These are phyloP conservation scores for Pseudogymnoascus sp. DNA, from an alignment of 2,329 filamentous ascomycete species.

Conservation along the genomic window DNA sequence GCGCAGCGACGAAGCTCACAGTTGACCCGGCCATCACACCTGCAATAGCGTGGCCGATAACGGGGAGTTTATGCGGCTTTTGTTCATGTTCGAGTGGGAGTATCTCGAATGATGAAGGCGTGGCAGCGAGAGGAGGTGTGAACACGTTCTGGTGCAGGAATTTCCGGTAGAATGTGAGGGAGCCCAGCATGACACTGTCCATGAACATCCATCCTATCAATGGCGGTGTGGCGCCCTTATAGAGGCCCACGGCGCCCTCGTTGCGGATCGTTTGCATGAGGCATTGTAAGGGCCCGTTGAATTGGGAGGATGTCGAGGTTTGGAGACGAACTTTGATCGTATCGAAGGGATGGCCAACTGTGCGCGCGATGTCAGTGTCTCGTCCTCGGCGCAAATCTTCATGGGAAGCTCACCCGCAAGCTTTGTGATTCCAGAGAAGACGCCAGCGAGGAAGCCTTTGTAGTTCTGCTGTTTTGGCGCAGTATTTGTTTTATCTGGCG, in stretches of 20 bases:
- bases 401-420: slow-evolving; percentile 56
- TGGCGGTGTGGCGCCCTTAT: slow-evolving; percentile 90
- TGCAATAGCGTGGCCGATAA: slow-evolving; percentile 76
- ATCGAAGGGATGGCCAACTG: slow-evolving; percentile 70
- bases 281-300: slow-evolving; percentile 80
- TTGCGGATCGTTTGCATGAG: slow-evolving; percentile 74
- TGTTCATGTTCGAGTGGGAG: slow-evolving; percentile 22
- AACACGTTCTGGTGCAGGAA: slow-evolving; percentile 76
- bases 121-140: slow-evolving; percentile 34
- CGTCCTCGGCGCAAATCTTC: not conserved
- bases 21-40: slow-evolving; percentile 82
- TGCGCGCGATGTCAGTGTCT: slow-evolving; percentile 8
- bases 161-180: slow-evolving; percentile 80
- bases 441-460: slow-evolving; percentile 94
- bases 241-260: slow-evolving; percentile 77
- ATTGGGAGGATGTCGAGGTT: slow-evolving; percentile 68
- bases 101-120: slow-evolving; percentile 18
- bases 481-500: not conserved
- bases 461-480: slow-evolving; percentile 40
- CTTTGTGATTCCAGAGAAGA: slow-evolving; percentile 91
- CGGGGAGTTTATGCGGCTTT: slow-evolving; percentile 50
- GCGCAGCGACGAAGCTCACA: slow-evolving; percentile 86
- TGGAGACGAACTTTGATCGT: slow-evolving; percentile 95
- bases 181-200: slow-evolving; percentile 87
- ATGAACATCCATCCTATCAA: slow-evolving; percentile 98